Conservation (phyloP, 2,329 filamentous ascomycete species). For the Blumeria graminis region DNA sequence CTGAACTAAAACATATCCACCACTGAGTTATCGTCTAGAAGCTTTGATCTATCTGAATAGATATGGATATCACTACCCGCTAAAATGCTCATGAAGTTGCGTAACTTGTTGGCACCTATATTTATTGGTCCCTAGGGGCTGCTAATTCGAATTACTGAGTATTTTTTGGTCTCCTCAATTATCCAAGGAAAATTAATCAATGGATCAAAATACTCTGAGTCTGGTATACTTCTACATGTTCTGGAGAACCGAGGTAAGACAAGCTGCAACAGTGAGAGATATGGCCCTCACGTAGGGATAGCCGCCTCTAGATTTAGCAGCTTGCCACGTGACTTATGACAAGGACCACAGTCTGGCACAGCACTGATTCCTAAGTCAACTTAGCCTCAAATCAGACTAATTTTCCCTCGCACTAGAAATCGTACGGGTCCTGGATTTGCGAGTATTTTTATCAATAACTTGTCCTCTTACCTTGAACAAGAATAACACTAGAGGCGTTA, state of each 20-base stretch:
- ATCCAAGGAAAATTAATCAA: background rate
- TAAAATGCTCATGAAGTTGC: background rate
- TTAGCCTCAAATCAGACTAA: no score
- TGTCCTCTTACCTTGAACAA: no score
- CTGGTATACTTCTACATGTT: background rate
- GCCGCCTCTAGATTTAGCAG: no score
- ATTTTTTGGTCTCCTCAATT: background rate
- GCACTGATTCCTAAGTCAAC: no score
- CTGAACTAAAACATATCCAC: background rate
- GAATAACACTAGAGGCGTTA: no score
- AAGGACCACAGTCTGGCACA: no score
- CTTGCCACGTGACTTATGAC: no score
- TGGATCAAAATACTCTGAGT: background rate
- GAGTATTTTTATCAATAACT: no score
- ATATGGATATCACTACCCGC: background rate
- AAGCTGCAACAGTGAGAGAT: no score
- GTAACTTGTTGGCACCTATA: background rate
- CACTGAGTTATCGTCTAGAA: background rate
- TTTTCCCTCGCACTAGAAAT: no score
- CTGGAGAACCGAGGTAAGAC: background rate
- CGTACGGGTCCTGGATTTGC: no score
- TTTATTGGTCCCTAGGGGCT: background rate
- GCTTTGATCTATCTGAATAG: background rate
- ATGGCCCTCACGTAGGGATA: no score
- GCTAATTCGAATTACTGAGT: background rate